These are phyloP conservation scores for Aspergillus hortae DNA, from an alignment of 2,329 filamentous ascomycete genomes.

Conservation along the genomic window DNA sequence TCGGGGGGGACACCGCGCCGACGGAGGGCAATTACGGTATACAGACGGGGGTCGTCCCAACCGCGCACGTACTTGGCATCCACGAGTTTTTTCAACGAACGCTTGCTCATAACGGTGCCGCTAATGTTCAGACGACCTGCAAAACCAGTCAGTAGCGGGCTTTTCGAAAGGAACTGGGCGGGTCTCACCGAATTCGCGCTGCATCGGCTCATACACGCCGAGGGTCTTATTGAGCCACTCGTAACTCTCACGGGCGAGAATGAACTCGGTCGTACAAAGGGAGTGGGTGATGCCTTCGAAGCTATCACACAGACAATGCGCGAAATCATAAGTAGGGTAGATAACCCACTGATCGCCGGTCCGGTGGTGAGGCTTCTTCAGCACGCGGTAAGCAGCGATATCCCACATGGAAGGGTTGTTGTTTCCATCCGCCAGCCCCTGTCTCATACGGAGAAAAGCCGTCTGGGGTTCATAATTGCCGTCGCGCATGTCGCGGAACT, in stretches of 20 bases:
- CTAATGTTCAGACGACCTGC: constrained; percentile 65
- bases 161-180: too few species aligned
- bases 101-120: constrained; percentile 83
- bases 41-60: constrained; percentile 90
- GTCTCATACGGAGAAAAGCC: constrained; percentile 90
- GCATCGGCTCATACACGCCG: constrained; percentile 86
- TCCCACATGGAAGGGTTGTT: constrained; percentile 98
- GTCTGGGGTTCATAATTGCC: constrained; percentile 83
- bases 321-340: constrained; percentile 81
- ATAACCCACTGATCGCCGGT: constrained; percentile 85
- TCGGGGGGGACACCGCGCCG: constrained; percentile 83
- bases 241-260: constrained; percentile 79
- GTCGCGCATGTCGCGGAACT: constrained; percentile 88
- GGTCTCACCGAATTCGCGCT: constrained; percentile 68
- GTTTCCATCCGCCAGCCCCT: constrained; percentile 61
- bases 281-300: constrained; percentile 91
- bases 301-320: constrained; percentile 76
- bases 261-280: constrained; percentile 90
- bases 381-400: constrained; percentile 81
- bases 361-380: constrained; percentile 55
- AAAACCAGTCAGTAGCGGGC: background rate
- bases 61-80: constrained; percentile 72
- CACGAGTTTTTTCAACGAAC: constrained; percentile 76
- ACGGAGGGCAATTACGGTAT: constrained; percentile 79
- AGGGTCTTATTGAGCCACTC: constrained; percentile 83